phyloP scores from a whole-genome alignment of 176 grass and related monocot species.

The Typha latifolia region DNA sequence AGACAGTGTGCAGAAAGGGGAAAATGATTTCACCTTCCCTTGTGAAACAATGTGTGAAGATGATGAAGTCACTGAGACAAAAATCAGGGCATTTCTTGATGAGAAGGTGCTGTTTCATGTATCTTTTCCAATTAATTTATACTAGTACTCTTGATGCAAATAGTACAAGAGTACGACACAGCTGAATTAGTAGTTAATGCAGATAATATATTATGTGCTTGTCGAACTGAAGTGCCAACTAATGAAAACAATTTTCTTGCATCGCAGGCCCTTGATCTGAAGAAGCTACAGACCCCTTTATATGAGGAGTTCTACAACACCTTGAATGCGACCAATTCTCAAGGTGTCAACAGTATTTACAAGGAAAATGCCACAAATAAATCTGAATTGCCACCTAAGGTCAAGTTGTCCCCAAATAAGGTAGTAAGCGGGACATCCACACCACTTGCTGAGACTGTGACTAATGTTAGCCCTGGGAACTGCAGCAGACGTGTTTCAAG shows the following conservation, averaged over 20 bases:
- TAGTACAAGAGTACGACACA: neutral
- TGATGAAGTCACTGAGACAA: constrained; percentile 80
- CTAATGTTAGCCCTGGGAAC: constrained; percentile 39
- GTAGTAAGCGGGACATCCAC: constrained; percentile 23
- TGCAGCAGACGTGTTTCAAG: constrained; percentile 54
- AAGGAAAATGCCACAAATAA: constrained; percentile 46
- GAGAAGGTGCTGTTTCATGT: constrained; percentile 52
- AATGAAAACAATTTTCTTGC: neutral
- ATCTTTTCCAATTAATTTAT: constrained; percentile 11
- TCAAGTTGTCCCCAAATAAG: constrained; percentile 58
- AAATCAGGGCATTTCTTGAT: constrained; percentile 92
- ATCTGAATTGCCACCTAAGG: constrained; percentile 58
- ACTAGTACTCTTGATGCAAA: constrained; percentile 6
- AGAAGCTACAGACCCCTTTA: constrained; percentile 92
- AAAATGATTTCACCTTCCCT: constrained; percentile 61
- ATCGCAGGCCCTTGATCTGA: constrained; percentile 82
- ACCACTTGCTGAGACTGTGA: constrained; percentile 41
- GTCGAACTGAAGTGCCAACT: neutral
- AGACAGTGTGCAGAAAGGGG: constrained; percentile 17
- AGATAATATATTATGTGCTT: too few species aligned
- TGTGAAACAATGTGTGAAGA: constrained; percentile 59
- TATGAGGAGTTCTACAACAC: constrained; percentile 98
- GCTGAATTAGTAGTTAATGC: too few species aligned
- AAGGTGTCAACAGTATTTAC: constrained; percentile 41
- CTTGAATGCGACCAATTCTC: constrained; percentile 42